Percentiles rank a stretch among this genome's conserved stretches.
Evolutionary conservation across 1,284 basidiomycete species (phyloP).

Genomic region (Pseudozyma sp.): DNA sequence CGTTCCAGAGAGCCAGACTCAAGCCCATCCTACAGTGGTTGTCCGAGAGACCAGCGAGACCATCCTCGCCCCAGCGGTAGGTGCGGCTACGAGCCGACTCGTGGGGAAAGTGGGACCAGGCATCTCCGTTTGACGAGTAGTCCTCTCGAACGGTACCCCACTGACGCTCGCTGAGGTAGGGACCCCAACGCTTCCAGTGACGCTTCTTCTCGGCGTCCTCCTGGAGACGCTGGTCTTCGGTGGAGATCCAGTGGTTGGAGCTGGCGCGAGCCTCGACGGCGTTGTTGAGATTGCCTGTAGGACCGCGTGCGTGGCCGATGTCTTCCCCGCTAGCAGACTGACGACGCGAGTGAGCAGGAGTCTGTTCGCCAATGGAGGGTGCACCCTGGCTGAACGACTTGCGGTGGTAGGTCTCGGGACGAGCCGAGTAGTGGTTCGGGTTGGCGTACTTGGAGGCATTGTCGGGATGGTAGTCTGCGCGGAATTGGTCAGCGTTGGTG

Average conservation of each 20-base stretch:
- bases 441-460: constrained; percentile 56
- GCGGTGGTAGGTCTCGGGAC: constrained; percentile 60
- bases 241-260: constrained; percentile 50
- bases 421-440: constrained; percentile 60
- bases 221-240: constrained; percentile 70
- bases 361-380: constrained; percentile 29
- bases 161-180: constrained; percentile 94
- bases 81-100: constrained; percentile 92
- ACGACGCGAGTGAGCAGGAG: constrained; percentile 37
- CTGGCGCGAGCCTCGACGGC: constrained; percentile 41
- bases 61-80: constrained; percentile 98
- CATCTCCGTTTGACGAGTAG: constrained; percentile 94
- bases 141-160: constrained; percentile 99
- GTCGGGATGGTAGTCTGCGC: constrained; percentile 53
- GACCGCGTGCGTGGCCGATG: constrained; percentile 48
- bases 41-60: constrained; percentile 93
- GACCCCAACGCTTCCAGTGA: constrained; percentile 99
- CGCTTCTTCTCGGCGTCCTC: constrained; percentile 77
- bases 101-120: constrained; percentile 97
- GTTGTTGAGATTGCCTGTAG: constrained; percentile 42
- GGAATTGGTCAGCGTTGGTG: constrained; percentile 39
- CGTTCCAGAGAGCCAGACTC: constrained; percentile 93
- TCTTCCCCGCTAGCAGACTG: constrained; percentile 43
- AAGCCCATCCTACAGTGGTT: constrained; percentile 95
- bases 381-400: constrained; percentile 47